These are phyloP conservation scores for Boletellus sp. DNA, from an alignment of 1,284 basidiomycete genomes.

Conservation along the genomic window DNA sequence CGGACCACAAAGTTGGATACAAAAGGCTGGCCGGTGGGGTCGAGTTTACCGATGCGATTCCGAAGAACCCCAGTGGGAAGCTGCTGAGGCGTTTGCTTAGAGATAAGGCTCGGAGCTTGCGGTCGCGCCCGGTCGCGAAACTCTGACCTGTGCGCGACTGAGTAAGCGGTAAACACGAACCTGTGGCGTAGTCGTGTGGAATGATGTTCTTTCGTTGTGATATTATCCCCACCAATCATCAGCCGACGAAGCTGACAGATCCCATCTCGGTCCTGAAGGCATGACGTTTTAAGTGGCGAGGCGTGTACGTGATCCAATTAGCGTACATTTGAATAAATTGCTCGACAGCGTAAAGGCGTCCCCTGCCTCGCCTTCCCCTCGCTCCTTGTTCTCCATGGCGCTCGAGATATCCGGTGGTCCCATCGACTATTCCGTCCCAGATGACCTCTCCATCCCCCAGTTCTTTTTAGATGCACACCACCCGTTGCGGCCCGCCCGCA, in stretches of 20 bases:
- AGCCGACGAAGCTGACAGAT: no score
- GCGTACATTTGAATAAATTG: background rate
- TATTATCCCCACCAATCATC: no score
- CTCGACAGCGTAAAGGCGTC: background rate
- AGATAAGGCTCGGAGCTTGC: constrained; percentile 33
- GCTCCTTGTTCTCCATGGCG: constrained; percentile 8
- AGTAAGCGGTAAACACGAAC: no score
- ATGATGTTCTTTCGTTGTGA: no score
- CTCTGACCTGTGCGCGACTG: constrained; percentile 16
- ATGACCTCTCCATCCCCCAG: constrained; percentile 70
- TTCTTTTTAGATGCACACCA: constrained; percentile 63
- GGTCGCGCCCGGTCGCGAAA: constrained; percentile 14
- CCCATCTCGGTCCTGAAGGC: no score
- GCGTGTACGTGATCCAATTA: no score
- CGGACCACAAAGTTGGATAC: constrained; percentile 66
- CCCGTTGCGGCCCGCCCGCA: constrained; percentile 46
- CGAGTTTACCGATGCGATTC: constrained; percentile 64
- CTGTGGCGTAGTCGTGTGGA: no score
- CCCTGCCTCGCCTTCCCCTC: background rate
- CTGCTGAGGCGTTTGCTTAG: constrained; percentile 46
- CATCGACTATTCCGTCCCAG: constrained; percentile 54
- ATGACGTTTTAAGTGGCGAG: no score
- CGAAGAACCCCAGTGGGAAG: constrained; percentile 74
- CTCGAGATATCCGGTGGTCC: constrained; percentile 42
- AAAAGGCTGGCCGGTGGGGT: constrained; percentile 69